Evolutionary conservation across 2,329 filamentous ascomycete species (phyloP).

Genomic region (Epichloe baconii): DNA sequence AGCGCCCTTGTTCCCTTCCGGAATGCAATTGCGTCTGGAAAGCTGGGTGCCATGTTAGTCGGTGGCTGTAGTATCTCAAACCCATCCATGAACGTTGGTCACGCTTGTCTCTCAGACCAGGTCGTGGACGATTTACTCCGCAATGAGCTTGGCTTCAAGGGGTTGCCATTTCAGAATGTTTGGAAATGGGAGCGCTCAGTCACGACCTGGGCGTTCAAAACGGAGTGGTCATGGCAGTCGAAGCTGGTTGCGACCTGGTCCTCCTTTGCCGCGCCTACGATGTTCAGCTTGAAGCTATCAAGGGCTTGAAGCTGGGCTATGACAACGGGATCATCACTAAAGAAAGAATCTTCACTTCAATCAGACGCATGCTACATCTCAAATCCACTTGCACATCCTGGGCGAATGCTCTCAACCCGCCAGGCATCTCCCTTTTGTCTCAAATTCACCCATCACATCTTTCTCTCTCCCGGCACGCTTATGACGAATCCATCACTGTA

Average conservation of each 20-base stretch:
- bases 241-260: conserved; percentile 87
- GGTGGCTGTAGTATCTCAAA: conserved; percentile 90
- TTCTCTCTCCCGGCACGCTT: conserved; percentile 69
- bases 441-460: conserved; percentile 74
- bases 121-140: conserved; percentile 82
- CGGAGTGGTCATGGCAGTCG: conserved; percentile 93
- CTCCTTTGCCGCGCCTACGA: conserved; percentile 79
- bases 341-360: conserved; percentile 65
- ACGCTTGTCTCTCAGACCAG: conserved; percentile 85
- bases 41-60: conserved; percentile 86
- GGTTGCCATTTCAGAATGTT: conserved; percentile 85
- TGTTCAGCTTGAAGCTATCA: conserved; percentile 83
- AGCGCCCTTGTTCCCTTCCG: conserved; percentile 85
- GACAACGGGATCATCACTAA: conserved; percentile 83
- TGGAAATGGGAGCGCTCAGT: conserved; percentile 93
- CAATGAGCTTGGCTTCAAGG: conserved; percentile 79
- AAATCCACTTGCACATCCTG: conserved; percentile 82
- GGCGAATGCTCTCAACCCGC: conserved; percentile 81
- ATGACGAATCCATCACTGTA: conserved; percentile 86
- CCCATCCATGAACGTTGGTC: conserved; percentile 84
- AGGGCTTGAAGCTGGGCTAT: conserved; percentile 74
- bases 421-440: conserved; percentile 62
- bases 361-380: conserved; percentile 64
- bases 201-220: conserved; percentile 96
- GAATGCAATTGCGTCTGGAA: conserved; percentile 72